Evolutionary conservation across 1,284 basidiomycete species (phyloP).

Genomic region (Sphagnurus paluster): DNA sequence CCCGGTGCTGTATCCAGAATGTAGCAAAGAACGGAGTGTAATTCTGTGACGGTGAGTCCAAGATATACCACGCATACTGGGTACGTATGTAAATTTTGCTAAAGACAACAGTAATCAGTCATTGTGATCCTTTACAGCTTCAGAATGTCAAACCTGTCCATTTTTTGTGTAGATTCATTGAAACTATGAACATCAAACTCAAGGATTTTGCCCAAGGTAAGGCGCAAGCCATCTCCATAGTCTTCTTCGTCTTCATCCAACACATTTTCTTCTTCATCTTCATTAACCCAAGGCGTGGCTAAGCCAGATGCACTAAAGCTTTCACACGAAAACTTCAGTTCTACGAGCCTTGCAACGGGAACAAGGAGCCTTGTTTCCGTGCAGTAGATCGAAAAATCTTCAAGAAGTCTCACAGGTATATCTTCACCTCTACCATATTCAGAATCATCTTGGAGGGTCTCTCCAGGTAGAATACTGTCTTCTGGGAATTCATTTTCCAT

Average conservation of each 20-base stretch:
- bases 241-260: slow-evolving; percentile 23
- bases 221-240: slow-evolving; percentile 28
- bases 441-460: slow-evolving; percentile 28
- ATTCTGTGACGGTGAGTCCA: slow-evolving; percentile 42
- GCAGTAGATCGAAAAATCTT: slow-evolving; percentile 52
- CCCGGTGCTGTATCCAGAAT: slow-evolving; percentile 49
- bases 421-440: slow-evolving; percentile 26
- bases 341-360: slow-evolving; percentile 35
- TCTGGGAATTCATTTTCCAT: slow-evolving; percentile 37
- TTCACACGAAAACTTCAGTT: slow-evolving; percentile 21
- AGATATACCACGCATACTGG: slow-evolving; percentile 61
- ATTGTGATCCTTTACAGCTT: background rate
- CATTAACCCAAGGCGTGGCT: slow-evolving; percentile 31
- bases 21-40: slow-evolving; percentile 44
- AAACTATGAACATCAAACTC: slow-evolving; percentile 50
- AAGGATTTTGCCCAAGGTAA: slow-evolving; percentile 42
- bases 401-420: slow-evolving; percentile 53
- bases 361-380: slow-evolving; percentile 34
- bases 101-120: slow-evolving; percentile 7
- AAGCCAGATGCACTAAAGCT: slow-evolving; percentile 35
- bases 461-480: slow-evolving; percentile 35
- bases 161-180: slow-evolving; percentile 22
- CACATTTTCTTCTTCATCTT: slow-evolving; percentile 25
- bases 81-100: slow-evolving; percentile 44
- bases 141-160: slow-evolving; percentile 38